Evolutionary conservation across 1,139 yeast species (phyloP), one percentile per base, ranked within the genome.

Genomic region (Waltiozyma sp.): DNA sequence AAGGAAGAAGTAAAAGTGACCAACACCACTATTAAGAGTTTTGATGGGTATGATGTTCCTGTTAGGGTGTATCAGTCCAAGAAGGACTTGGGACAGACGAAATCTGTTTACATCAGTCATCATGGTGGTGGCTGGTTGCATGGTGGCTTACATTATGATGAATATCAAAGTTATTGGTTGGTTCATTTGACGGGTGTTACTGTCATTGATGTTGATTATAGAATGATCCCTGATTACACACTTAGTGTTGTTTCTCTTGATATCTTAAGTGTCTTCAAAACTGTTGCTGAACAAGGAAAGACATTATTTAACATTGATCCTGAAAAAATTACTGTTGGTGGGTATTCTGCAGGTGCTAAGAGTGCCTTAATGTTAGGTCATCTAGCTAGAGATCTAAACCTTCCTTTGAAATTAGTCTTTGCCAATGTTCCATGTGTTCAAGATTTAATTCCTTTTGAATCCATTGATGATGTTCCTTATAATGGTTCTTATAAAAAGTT

Each of bases 71-170:
- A 60, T 43, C 53, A 50, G 37, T 63, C 64, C 18, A 45, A 48
- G 40, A 47, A 47, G 16, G 49, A 16, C 4, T 10, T 28, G 3
- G 37, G 41, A 41, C 19, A 33, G 37, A 44, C 45, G 16, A 40
- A 52, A 14, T 61, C 63, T 8, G 59, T 58, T n/a, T 61, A 58
- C 42, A 47, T 62, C 37, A 57, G 59, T 43, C 60, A 53, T 50
- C 66, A 62, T 41, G 66, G 66, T 24, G 66, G 66, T 23, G 66
- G 66, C 14, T 61, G 62, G 47, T 59, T 56, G 3, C 46, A 60
- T 34, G 66, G 66, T n/a, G 59, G 54, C 38, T 45, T 62, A 26
- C 59, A 54, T 33, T 54, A 62, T 3, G 66, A 61, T 34, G 50
- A 53, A 10, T 39, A 51, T 36, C 52, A 51, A 36, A 56, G 56